Evolutionary conservation across 352 stramenopile genomes (phyloP).

Genomic region (Albugo candida): DNA sequence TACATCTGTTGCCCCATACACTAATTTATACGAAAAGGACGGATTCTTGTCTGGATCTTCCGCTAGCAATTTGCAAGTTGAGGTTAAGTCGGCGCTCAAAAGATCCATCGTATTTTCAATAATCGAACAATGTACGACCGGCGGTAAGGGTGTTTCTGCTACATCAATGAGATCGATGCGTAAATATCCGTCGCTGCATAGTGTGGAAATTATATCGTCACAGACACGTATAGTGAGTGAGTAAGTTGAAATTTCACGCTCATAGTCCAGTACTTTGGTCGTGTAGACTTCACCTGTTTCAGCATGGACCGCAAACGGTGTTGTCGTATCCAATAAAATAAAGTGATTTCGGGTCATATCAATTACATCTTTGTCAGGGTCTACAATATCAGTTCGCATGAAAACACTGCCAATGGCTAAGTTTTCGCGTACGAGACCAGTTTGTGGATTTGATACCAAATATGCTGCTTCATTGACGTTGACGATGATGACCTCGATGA

Average conservation of each 20-base stretch:
- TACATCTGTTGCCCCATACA: neutral
- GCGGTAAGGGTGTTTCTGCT: conserved; percentile 17
- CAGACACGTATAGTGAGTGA: conserved; percentile 24
- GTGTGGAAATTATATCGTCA: conserved; percentile 9
- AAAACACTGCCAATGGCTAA: conserved; percentile 9
- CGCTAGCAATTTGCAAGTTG: conserved; percentile 17
- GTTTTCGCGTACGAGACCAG: conserved; percentile 20
- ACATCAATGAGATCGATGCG: conserved; percentile 14
- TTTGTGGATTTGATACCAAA: conserved; percentile 8
- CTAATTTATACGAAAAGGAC: conserved; percentile 24
- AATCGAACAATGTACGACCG: conserved; percentile 12
- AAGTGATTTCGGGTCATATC: conserved; percentile 9
- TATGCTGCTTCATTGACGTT: conserved; percentile 30
- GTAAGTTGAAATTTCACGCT: conserved; percentile 15
- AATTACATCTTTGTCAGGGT: conserved; percentile 15
- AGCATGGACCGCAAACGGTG: conserved; percentile 8
- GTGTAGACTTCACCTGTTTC: conserved; percentile 14
- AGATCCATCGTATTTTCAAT: conserved; percentile 23
- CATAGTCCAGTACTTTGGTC: conserved; percentile 23
- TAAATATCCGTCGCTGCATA: conserved; percentile 23
- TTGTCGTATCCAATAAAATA: conserved; percentile 9
- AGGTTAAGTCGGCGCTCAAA: conserved; percentile 7
- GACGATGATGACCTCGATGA: conserved; percentile 15
- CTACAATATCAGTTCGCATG: conserved; percentile 12
- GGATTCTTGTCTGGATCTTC: conserved; percentile 19